Evolutionary conservation across 2,329 filamentous ascomycete genomes (phyloP).

Genomic region (Coleophoma crateriformis): DNA sequence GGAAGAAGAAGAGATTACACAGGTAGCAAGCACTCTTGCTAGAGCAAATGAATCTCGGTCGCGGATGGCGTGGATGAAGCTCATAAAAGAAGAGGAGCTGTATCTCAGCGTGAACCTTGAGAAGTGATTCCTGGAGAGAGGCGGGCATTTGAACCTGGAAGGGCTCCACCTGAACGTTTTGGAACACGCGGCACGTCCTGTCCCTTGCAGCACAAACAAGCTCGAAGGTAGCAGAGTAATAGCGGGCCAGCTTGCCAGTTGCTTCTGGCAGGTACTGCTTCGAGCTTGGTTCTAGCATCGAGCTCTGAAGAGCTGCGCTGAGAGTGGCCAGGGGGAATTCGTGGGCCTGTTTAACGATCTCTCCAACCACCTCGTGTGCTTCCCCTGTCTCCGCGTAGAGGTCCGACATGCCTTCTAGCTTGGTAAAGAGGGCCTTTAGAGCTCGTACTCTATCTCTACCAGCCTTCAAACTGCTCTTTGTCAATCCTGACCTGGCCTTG

Average conservation of each 20-base stretch:
- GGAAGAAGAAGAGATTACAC: constrained; percentile 40
- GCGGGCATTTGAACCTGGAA: constrained; percentile 10
- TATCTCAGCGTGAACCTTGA: constrained; percentile 44
- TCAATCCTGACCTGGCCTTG: background rate
- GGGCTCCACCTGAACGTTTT: constrained; percentile 15
- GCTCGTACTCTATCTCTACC: constrained; percentile 3
- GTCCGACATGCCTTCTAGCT: constrained; percentile 8
- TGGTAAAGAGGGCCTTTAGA: constrained; percentile 7
- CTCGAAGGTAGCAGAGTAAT: constrained; percentile 19
- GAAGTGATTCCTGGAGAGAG: constrained; percentile 1
- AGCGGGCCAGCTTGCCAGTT: constrained; percentile 24
- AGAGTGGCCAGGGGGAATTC: constrained; percentile 3
- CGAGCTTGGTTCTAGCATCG: constrained; percentile 4
- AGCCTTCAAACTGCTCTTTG: background rate
- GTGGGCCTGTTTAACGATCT: constrained; percentile 5
- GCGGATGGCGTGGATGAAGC: constrained; percentile 14
- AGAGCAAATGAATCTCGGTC: constrained; percentile 38
- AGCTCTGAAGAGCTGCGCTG: constrained; percentile 3
- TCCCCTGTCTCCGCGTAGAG: background rate
- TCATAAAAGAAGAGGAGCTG: constrained; percentile 41
- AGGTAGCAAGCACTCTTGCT: constrained; percentile 47
- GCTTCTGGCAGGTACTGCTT: constrained; percentile 16
- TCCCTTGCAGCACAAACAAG: constrained; percentile 19
- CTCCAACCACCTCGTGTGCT: constrained; percentile 3
- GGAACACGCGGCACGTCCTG: constrained; percentile 18